Evolutionary conservation across 352 stramenopile species (phyloP), one percentile per base, ranked within the genome.

Genomic region (Globisporangium emineosum): DNA sequence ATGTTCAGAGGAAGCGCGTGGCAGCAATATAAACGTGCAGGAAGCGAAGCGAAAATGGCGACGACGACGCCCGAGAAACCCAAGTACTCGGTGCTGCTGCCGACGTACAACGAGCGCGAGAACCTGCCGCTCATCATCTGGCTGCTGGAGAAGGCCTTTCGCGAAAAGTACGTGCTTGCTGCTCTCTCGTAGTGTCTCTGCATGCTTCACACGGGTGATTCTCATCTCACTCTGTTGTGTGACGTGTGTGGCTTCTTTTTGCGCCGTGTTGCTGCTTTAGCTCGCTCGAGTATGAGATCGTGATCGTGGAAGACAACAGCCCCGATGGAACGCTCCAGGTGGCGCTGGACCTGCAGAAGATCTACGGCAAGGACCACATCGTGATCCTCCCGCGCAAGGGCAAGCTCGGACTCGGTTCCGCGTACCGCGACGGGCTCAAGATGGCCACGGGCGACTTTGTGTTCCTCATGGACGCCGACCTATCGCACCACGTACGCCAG

Each of bases 91-190:
- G 86, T 99, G 35, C 95, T 99, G 68, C 77, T 99, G 64, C 97
- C 97, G 59, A 99, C 96, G 33, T 99, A 99, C 80, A 99, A 99
- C 73, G 97, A 99, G 78, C 83, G 92, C 35, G 96, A 99, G 66
- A 99, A 99, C 79, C 80, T 99, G 23, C 97, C 97, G 30, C 80
- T 99, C 15, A 98, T 98, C 52, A 87, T 98, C n/a, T 99, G 96
- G 80, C 81, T 99, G 54, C 67, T 99, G 23, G 84, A 99, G 67
- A 94, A 97, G 76, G 86, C 87, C 6, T 98, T 99, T 70, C 79
- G 77, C 13, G 80, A 96, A 50, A 89, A 89, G 90, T 97, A 57
- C 68, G 86, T 83, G 63, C 33, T 51, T 15, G 13, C 56, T 7
- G 15, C 54, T 57, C 43, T 53, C 51, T 57, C 17, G n/a, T 5